Base-by-base conservation (phyloP, 495 filamentous ascomycete genomes). In the Neurospora sp. region DNA sequence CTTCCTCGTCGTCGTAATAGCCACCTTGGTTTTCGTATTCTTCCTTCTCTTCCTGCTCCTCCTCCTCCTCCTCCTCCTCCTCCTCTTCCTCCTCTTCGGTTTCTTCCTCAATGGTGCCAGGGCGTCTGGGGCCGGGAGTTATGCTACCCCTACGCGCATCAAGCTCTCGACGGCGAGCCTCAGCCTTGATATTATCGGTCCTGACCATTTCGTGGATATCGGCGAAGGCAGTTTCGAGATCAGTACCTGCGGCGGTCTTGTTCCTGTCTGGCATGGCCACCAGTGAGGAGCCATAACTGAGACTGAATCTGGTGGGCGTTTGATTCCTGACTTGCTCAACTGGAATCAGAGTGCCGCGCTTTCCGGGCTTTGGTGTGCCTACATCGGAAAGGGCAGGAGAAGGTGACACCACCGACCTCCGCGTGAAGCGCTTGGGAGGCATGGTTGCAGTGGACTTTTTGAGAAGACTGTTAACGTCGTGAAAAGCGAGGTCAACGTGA, bases 261-360 rank as follows among this genome's bases (percentile, higher is more conserved):
- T 44, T 27, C 27, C 72, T 71, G 35, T 77, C 74, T 9, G 78
- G 80, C 39, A 77, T 70, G 41, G 77, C 73, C 4, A 74, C 38
- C 45, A 78, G 69, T 41, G 78, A 71, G 4, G 80, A 79, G 69
- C 80, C 80, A 71, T 81, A 81, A 0, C 77, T 76, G 12, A 74
- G 75, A 73, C 80, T 81, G 72, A 78, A 77, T 71, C 76, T 80
- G 69, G 77, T 71, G 0, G 74, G 73, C 22, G 79, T 61, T 1
- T 74, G 47, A 12, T 75, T 71, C 37, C 76, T 76, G 27, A 70
- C 59, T 14, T 40, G 69, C 44, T 68, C 39, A 31, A 39, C 37
- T 14, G 27, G 31, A 37, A 68, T 41, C 59, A 18, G 14, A 45
- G 18, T 61, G 35, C 40, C 39, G 44, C 38, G 40, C 41, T 20